Evolutionary conservation across 768 basidiomycete species (phyloP).

Genomic region (Termitomyces heimii): DNA sequence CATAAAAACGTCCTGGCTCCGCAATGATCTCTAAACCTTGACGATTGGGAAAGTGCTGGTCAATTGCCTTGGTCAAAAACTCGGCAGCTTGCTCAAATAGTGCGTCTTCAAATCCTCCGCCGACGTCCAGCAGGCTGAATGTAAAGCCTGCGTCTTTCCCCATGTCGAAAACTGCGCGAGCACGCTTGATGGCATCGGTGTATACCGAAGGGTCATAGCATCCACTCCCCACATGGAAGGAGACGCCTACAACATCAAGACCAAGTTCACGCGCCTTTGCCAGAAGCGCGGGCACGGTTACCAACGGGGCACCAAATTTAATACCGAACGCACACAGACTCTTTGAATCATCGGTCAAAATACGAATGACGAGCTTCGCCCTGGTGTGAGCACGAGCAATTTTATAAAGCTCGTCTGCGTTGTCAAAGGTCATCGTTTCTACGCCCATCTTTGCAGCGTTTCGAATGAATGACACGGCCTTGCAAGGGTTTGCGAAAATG

Average conservation of each 20-base stretch:
- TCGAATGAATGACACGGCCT: conserved; percentile 89
- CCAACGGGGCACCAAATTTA: conserved; percentile 93
- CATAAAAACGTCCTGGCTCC: conserved; percentile 94
- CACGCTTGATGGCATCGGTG: conserved; percentile 81
- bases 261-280: conserved; percentile 70
- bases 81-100: conserved; percentile 77
- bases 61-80: conserved; percentile 65
- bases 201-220: conserved; percentile 92
- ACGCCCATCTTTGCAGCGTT: conserved; percentile 76
- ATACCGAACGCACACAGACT: conserved; percentile 88
- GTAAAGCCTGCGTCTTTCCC: conserved; percentile 72
- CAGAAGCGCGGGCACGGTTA: conserved; percentile 73
- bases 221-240: conserved; percentile 97
- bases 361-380: conserved; percentile 88
- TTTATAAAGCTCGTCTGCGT: conserved; percentile 93
- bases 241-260: conserved; percentile 88
- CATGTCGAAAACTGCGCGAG: conserved; percentile 84
- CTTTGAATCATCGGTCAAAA: conserved; percentile 97
- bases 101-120: conserved; percentile 92
- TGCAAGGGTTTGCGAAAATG: conserved; percentile 99
- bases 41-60: conserved; percentile 73
- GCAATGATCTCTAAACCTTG: conserved; percentile 77
- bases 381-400: conserved; percentile 72
- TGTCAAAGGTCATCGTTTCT: conserved; percentile 97
- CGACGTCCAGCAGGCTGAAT: conserved; percentile 86